Evolutionary conservation across 2,329 filamentous ascomycete genomes (phyloP), one percentile per base, ranked within the genome.

Genomic region (Hirsutella rhossiliensis): DNA sequence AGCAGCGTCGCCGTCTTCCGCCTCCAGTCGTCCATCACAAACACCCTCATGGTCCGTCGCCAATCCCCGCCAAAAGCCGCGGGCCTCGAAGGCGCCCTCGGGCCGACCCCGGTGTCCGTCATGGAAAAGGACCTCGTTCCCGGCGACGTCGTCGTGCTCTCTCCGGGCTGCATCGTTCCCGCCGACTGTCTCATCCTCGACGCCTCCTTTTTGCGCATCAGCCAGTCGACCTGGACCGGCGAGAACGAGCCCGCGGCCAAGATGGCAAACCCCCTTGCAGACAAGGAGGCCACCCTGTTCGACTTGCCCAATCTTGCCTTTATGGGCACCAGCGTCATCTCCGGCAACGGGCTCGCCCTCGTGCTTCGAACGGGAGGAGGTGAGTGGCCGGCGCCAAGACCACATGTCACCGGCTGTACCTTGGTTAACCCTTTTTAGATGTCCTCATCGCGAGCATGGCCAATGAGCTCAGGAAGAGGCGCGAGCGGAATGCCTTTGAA

Each of bases 161-260:
- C 48, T 1, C 54, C 56, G 4, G 54, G 54, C 1, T 49, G 45
- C n/a, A 42, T 56, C 28, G 51, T 58, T 4, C 54, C 54, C 3
- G 55, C 56, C n/a, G 56, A 59, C 38, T 54, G 55, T 43, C 29
- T 58, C 38, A 46, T 59, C n/a, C 45, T 58, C 3, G 54, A 58
- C 17, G 41, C 55, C 1, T 52, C 49, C 11, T 59, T 56, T 30
- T 47, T 58, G 1, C 55, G 54, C 3, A 45, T 58, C 41, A 54
- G 56, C 30, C 55, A 57, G 42, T 58, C 56, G n/a, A 55, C 53
- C 13, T 57, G 55, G 54, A 59, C 54, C 0, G 56, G 56, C n/a
- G 56, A 59, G 42, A 58, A 46, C 41, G 50, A 50, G 9, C 56
- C 56, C 3, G 53, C 54, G 2, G 42, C 50, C 17, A 59, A 59